Percentiles rank a stretch among this genome's conserved stretches.
Evolutionary conservation across 805 yeast genomes (phyloP).

Genomic region (Candida easanensis): DNA sequence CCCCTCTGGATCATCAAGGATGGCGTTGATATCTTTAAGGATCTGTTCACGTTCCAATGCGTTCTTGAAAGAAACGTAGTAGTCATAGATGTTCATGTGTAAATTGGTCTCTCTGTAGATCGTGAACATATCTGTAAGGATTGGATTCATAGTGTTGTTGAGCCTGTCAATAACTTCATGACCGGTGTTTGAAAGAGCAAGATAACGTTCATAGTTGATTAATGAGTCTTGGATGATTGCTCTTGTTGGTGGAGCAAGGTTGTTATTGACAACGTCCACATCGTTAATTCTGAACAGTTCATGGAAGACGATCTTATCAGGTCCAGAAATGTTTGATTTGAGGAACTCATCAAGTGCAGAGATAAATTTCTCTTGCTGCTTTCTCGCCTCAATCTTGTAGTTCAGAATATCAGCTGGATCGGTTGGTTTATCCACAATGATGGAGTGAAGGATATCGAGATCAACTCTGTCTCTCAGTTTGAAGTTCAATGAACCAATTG

Average conservation of each 20-base stretch:
- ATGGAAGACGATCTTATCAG: conserved; percentile 29
- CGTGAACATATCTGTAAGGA: conserved; percentile 55
- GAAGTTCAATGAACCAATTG: conserved; percentile 13
- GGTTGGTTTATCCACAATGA: background rate
- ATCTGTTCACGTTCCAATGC: conserved; percentile 37
- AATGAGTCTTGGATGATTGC: conserved; percentile 39
- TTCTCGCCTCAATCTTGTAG: conserved; percentile 23
- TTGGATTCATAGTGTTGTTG: conserved; percentile 45
- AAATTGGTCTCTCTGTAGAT: conserved; percentile 79
- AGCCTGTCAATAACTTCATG: conserved; percentile 25
- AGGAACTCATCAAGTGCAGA: conserved; percentile 18
- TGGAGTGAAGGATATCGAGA: background rate
- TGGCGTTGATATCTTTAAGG: conserved; percentile 23
- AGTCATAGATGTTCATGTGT: conserved; percentile 64
- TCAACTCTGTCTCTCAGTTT: conserved; percentile 14
- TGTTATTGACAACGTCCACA: conserved; percentile 30
- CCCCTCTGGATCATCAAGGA: conserved; percentile 19
- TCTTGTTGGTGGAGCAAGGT: conserved; percentile 44
- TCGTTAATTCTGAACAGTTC: conserved; percentile 39
- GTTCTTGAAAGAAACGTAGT: conserved; percentile 58
- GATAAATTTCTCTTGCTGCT: conserved; percentile 17
- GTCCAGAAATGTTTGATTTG: conserved; percentile 11
- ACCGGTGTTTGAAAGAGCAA: conserved; percentile 20
- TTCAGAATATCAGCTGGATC: conserved; percentile 17
- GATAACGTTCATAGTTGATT: conserved; percentile 36